These are phyloP conservation scores for Globisporangium uncinulatum DNA, from an alignment of 352 stramenopile species.

Conservation along the genomic window DNA sequence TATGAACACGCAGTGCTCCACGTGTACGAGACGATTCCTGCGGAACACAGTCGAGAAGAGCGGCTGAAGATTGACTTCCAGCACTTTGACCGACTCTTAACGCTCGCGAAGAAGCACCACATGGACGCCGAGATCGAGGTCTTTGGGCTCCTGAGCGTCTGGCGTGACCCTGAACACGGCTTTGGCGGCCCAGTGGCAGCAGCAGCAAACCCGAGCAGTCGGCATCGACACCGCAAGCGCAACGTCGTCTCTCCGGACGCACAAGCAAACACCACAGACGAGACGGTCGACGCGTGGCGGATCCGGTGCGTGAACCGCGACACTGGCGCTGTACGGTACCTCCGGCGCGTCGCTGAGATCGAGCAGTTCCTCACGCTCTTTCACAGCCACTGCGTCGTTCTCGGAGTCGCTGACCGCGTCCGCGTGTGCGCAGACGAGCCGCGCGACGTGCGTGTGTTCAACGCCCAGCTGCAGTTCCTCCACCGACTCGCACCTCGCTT, in stretches of 20 bases:
- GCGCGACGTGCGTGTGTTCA: constrained; percentile 42
- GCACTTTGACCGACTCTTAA: constrained; percentile 62
- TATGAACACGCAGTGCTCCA: constrained; percentile 64
- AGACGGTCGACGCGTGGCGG: constrained; percentile 54
- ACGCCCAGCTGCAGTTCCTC: constrained; percentile 62
- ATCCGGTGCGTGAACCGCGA: constrained; percentile 55
- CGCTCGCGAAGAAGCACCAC: constrained; percentile 34
- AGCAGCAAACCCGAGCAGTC: constrained; percentile 1
- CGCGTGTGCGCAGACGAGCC: constrained; percentile 73
- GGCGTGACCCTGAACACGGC: constrained; percentile 46
- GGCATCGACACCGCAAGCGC: neutral
- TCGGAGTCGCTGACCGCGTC: constrained; percentile 53
- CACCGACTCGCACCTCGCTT: constrained; percentile 57
- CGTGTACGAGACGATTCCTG: constrained; percentile 35
- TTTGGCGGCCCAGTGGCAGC: constrained; percentile 47
- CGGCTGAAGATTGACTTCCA: constrained; percentile 53
- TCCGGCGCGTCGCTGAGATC: constrained; percentile 46
- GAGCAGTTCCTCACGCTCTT: constrained; percentile 61
- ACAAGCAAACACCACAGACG: neutral
- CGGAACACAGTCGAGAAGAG: neutral
- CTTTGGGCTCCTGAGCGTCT: constrained; percentile 68
- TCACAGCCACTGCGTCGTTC: constrained; percentile 55
- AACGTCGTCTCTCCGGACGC: neutral
- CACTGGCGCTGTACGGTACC: constrained; percentile 55
- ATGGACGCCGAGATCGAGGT: constrained; percentile 71